phyloP scores from a whole-genome alignment of 768 basidiomycete species.

The Leccinum olivaceopallidum region DNA sequence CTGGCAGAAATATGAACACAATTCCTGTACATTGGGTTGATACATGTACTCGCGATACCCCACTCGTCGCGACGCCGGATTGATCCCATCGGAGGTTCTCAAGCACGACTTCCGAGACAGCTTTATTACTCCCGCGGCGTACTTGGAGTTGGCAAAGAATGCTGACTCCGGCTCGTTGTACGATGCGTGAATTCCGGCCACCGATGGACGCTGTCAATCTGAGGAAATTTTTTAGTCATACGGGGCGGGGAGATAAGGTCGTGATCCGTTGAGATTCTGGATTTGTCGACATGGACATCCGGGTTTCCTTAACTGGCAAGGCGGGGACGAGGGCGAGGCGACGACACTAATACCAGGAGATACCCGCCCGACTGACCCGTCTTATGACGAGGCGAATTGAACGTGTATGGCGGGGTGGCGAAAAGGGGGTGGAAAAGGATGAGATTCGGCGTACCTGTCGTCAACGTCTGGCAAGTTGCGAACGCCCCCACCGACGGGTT shows the following conservation, averaged over 20 bases:
- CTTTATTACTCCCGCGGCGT: conserved; percentile 30
- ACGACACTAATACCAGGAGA: conserved; percentile 18
- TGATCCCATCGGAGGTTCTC: conserved; percentile 13
- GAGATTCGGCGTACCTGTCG: conserved; percentile 20
- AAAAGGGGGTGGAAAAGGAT: conserved; percentile 30
- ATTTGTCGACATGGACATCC: neutral
- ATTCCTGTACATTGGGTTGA: neutral
- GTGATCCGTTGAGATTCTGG: conserved; percentile 30
- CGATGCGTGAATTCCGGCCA: conserved; percentile 21
- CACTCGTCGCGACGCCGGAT: conserved; percentile 1
- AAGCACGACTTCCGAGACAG: conserved; percentile 14
- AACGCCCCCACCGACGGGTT: conserved; percentile 2
- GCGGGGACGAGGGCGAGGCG: conserved; percentile 5
- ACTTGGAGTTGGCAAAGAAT: conserved; percentile 22
- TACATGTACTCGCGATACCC: conserved; percentile 2
- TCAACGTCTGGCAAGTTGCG: conserved; percentile 14
- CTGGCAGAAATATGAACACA: conserved; percentile 5
- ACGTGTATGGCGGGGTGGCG: conserved; percentile 18
- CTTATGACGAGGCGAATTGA: conserved; percentile 11
- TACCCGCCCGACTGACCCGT: neutral
- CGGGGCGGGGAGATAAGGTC: conserved; percentile 32
- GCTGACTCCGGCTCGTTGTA: conserved; percentile 6
- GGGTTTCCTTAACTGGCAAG: conserved; percentile 10
- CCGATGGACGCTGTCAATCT: conserved; percentile 15
- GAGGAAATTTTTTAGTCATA: conserved; percentile 12